Evolutionary conservation across 169 alveolate species (phyloP).

Genomic region (Plasmodium coatneyi): DNA sequence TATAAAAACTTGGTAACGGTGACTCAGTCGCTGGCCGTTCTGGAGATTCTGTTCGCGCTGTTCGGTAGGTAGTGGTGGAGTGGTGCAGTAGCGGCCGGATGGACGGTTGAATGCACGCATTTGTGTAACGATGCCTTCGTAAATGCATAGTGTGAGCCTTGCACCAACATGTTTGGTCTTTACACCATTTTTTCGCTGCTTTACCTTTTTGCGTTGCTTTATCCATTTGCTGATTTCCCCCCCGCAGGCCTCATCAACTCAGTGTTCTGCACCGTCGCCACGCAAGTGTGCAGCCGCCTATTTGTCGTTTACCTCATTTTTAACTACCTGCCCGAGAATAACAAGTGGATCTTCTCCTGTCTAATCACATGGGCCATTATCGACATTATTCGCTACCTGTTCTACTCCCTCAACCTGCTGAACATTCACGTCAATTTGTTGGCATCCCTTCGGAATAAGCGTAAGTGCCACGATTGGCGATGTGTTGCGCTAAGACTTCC

Average conservation of each 20-base stretch:
- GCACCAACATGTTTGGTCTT: background rate
- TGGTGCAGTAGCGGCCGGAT: background rate
- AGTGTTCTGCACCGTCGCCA: constrained; percentile 12
- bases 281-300: constrained; percentile 64
- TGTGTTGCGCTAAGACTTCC: background rate
- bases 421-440: constrained; percentile 20
- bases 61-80: background rate
- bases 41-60: constrained; percentile 35
- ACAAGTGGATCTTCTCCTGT: constrained; percentile 62
- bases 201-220: too few relatives aligned
- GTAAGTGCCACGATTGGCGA: background rate
- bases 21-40: constrained; percentile 47
- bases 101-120: too few relatives aligned
- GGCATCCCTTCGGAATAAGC: constrained; percentile 31
- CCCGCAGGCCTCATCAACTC: constrained; percentile 42
- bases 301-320: constrained; percentile 58
- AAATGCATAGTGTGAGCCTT: too few relatives aligned
- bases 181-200: background rate
- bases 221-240: background rate
- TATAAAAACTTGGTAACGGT: constrained; percentile 23
- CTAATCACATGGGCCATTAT: constrained; percentile 64
- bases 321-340: constrained; percentile 42
- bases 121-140: too few relatives aligned
- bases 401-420: constrained; percentile 32
- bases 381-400: constrained; percentile 54